A percentile compares a stretch with the other conserved stretches of the same genome.
phyloP scores from a whole-genome alignment of 305 asterid species.

The Fraxinus velutina region DNA sequence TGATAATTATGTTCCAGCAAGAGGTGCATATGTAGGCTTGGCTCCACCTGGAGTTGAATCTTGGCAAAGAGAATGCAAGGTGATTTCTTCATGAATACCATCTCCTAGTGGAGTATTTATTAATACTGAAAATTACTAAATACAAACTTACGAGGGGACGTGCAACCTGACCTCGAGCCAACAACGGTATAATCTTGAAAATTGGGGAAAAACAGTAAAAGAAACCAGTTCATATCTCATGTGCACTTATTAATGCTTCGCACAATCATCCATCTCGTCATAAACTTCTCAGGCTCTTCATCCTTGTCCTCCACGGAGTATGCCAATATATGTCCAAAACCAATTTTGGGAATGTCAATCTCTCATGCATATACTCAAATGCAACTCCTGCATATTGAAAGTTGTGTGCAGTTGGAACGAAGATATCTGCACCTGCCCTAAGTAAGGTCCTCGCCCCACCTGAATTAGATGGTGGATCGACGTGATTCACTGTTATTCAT shows the following conservation, averaged over 20 bases:
- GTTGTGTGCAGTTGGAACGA: background rate
- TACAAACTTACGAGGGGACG: background rate
- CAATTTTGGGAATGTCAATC: background rate
- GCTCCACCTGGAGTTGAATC: slow-evolving; percentile 33
- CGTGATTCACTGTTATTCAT: background rate
- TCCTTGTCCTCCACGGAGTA: background rate
- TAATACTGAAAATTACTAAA: background rate
- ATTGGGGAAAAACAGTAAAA: background rate
- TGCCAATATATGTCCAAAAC: background rate
- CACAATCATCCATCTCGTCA: background rate
- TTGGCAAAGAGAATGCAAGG: slow-evolving; percentile 33
- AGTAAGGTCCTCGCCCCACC: background rate
- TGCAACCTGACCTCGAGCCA: background rate
- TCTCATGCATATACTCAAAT: background rate
- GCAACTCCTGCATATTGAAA: background rate
- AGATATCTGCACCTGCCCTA: background rate
- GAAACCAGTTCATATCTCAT: background rate
- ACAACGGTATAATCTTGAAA: background rate
- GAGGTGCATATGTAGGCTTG: slow-evolving; percentile 25
- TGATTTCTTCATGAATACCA: background rate
- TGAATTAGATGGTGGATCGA: background rate
- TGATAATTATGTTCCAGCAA: slow-evolving; percentile 18
- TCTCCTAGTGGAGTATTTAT: background rate
- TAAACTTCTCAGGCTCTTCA: background rate
- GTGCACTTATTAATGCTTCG: background rate